These are phyloP conservation scores for Mortierella polycephala DNA, from an alignment of 371 early-diverging fungal species.

Conservation along the genomic window DNA sequence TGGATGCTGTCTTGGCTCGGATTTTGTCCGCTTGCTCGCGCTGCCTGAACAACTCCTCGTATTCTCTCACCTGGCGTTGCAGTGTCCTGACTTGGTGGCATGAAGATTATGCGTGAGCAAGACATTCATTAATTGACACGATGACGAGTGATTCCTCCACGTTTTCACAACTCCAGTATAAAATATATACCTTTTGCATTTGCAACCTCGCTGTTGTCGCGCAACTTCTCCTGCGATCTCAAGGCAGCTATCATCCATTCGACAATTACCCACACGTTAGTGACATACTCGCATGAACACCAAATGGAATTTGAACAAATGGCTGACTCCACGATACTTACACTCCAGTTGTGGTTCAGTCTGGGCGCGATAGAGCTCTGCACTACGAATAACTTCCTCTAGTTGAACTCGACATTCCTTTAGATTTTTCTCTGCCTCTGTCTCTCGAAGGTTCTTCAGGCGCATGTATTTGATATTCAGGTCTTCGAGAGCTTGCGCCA, in stretches of 20 bases:
- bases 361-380: conserved; percentile 37
- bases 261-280: neutral
- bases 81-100: conserved; percentile 27
- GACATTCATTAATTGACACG: neutral
- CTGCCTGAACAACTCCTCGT: conserved; percentile 20
- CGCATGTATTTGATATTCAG: conserved; percentile 29
- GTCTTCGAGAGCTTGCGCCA: conserved; percentile 30
- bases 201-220: conserved; percentile 26
- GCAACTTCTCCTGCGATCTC: conserved; percentile 29
- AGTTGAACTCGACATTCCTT: conserved; percentile 34
- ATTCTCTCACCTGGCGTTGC: conserved; percentile 41
- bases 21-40: conserved; percentile 26
- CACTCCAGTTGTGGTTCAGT: conserved; percentile 46
- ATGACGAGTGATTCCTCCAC: neutral
- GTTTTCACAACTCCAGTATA: neutral
- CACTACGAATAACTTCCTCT: conserved; percentile 32
- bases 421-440: conserved; percentile 39
- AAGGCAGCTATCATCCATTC: conserved; percentile 20
- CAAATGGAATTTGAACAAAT: neutral
- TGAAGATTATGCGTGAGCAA: neutral
- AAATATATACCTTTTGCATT: conserved; percentile 40
- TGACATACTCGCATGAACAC: neutral
- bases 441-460: conserved; percentile 34
- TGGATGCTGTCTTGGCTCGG: conserved; percentile 24
- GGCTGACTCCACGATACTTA: conserved; percentile 1